Base-by-base conservation (phyloP, 2,329 filamentous ascomycete species). In the Curvularia sp. region DNA sequence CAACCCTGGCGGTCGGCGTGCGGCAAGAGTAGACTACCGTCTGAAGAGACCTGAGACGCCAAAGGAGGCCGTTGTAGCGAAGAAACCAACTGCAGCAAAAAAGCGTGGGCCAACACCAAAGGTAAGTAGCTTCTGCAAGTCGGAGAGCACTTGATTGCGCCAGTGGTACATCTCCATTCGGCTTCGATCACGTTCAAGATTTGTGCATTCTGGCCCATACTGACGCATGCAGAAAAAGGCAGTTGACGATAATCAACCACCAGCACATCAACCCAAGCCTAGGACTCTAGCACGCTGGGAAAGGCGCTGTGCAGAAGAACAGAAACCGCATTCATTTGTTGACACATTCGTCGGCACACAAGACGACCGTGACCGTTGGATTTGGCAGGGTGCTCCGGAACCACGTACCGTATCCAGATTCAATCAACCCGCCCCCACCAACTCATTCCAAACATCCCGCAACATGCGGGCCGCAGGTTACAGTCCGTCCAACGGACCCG, bases 381-480 rank as follows among this genome's bases (percentile, higher is more conserved):
- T 55, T 26, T 49, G 53, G 50, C 51, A 64, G 26, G 57, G 58
- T 31, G 42, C 52, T 28, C 60, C 54, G 5, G 39, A 38, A n/a
- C 42, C 33, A 42, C 54, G 58, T 9, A 9, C 24, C 20, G 26
- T 33, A 10, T 43, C 44, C 3, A 4, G 28, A 13, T 7, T 55
- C 20, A 43, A 51, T 15, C 55, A 58, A 24, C 43, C 46, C 1
- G 30, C 28, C 22, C 9, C 30, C 15, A 12, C 24, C 13, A 50
- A 61, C 38, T 49, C 51, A 5, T 46, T 51, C 3, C 26, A 44
- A 12, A 8, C 26, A 8, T 59, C 28, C 22, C 30, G 35, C 42
- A 28, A 57, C 13, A 72, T 71, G 71, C 68, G 65, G 22, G 62
- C 53, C 18, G 38, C 66, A 15, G 65, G 62, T 18, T 69, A 66